Conservation (phyloP, 805 yeast species). For the Ogataea haglerorum region DNA sequence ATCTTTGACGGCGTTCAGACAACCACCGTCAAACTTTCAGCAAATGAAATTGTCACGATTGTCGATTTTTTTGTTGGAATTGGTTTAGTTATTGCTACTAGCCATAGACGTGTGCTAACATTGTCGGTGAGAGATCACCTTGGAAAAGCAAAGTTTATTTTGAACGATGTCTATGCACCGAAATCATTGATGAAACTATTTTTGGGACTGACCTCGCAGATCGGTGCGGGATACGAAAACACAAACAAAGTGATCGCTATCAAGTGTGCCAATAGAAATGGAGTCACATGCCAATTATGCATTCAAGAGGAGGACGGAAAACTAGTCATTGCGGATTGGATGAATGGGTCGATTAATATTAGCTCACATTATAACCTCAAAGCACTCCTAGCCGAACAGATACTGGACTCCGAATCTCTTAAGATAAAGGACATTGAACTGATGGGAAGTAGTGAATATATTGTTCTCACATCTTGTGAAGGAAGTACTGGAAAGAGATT, state of each 20-base stretch:
- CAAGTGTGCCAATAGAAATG: constrained; percentile 41
- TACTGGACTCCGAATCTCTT: constrained; percentile 44
- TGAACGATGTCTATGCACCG: constrained; percentile 22
- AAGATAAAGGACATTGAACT: constrained; percentile 62
- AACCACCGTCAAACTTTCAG: constrained; percentile 39
- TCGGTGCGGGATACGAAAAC: constrained; percentile 19
- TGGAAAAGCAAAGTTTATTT: constrained; percentile 50
- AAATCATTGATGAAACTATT: constrained; percentile 21
- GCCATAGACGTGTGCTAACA: constrained; percentile 61
- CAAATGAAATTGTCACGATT: constrained; percentile 54
- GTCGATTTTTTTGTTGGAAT: constrained; percentile 67
- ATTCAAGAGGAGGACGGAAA: constrained; percentile 46
- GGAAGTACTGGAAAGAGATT: constrained; percentile 32
- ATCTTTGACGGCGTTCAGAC: constrained; percentile 32
- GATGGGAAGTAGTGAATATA: constrained; percentile 37
- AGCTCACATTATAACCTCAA: constrained; percentile 29
- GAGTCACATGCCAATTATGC: constrained; percentile 39
- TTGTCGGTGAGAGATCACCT: constrained; percentile 62
- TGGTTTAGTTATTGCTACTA: constrained; percentile 70
- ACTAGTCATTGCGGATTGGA: constrained; percentile 35
- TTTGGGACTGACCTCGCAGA: constrained; percentile 15
- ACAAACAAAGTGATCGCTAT: constrained; percentile 55
- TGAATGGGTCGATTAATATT: constrained; percentile 31
- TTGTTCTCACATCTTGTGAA: constrained; percentile 48
- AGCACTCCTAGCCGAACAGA: constrained; percentile 9